These are phyloP conservation scores for Calonectria henricotiae DNA, from an alignment of 2,329 filamentous ascomycete genomes.

Conservation along the genomic window DNA sequence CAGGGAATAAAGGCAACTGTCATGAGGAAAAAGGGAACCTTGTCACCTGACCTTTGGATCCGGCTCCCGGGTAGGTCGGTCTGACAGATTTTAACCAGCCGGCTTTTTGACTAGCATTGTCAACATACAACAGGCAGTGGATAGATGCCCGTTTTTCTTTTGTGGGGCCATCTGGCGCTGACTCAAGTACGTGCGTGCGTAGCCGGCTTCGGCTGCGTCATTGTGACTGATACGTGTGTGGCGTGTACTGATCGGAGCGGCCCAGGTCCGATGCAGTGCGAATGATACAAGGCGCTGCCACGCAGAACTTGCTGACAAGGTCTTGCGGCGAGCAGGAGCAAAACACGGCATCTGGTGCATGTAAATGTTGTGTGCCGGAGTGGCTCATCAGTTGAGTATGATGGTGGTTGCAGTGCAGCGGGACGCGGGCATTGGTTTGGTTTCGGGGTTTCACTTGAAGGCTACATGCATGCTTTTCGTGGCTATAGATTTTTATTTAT, in stretches of 20 bases:
- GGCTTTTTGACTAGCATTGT: too few species aligned
- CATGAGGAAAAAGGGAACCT: too few species aligned
- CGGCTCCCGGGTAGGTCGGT: too few species aligned
- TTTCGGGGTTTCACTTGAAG: background rate
- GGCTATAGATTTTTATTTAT: background rate
- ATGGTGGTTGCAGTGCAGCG: background rate
- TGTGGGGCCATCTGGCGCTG: constrained; percentile 4
- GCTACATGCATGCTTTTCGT: background rate
- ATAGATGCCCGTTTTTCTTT: background rate
- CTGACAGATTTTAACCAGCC: too few species aligned
- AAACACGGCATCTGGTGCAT: background rate
- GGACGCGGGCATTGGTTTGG: background rate
- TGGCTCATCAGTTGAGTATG: background rate
- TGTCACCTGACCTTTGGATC: too few species aligned
- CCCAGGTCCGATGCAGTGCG: background rate
- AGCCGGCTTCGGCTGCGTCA: constrained; percentile 8
- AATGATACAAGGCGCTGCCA: background rate
- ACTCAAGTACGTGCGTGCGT: background rate
- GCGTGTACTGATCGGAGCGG: background rate
- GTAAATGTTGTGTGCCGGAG: background rate
- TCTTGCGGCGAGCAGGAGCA: background rate
- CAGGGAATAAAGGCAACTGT: too few species aligned
- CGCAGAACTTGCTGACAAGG: background rate
- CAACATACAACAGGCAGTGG: too few species aligned
- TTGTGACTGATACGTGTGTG: constrained; percentile 1